Conservation (phyloP, 805 yeast genomes). For the Vanderwaltozyma yarrowii region DNA sequence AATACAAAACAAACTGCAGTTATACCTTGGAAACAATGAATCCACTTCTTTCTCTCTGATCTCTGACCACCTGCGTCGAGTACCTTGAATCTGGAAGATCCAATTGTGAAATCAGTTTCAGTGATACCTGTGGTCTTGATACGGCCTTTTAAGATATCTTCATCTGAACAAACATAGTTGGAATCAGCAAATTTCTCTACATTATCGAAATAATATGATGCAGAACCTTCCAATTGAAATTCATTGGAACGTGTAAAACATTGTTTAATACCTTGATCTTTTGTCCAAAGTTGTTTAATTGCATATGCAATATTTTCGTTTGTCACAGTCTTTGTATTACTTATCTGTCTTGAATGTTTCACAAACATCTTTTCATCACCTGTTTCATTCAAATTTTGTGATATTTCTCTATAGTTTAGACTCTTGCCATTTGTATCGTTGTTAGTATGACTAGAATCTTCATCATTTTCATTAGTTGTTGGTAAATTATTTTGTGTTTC, state of each 20-base stretch:
- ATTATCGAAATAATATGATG: constrained; percentile 69
- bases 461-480: too few species aligned
- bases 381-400: constrained; percentile 18
- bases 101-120: constrained; percentile 68
- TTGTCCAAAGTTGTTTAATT: constrained; percentile 55
- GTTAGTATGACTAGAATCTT: too few species aligned
- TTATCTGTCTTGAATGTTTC: constrained; percentile 5
- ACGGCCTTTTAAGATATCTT: constrained; percentile 80
- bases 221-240: constrained; percentile 79
- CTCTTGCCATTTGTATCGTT: not conserved
- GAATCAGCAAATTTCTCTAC: constrained; percentile 55
- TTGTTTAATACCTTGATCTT: constrained; percentile 54
- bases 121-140: constrained; percentile 94
- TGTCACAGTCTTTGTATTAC: constrained; percentile 10
- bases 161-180: constrained; percentile 60
- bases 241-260: constrained; percentile 55
- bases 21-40: constrained; percentile 85
- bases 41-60: constrained; percentile 87
- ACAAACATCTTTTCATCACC: constrained; percentile 20
- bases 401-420: constrained; percentile 15
- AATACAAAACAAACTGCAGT: constrained; percentile 81
- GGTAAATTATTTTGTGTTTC: not conserved
- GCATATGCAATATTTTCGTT: constrained; percentile 62
- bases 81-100: constrained; percentile 57
- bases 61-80: constrained; percentile 97